phyloP scores from a whole-genome alignment of 2,329 filamentous ascomycete species.

The Epichloe aotearoae region DNA sequence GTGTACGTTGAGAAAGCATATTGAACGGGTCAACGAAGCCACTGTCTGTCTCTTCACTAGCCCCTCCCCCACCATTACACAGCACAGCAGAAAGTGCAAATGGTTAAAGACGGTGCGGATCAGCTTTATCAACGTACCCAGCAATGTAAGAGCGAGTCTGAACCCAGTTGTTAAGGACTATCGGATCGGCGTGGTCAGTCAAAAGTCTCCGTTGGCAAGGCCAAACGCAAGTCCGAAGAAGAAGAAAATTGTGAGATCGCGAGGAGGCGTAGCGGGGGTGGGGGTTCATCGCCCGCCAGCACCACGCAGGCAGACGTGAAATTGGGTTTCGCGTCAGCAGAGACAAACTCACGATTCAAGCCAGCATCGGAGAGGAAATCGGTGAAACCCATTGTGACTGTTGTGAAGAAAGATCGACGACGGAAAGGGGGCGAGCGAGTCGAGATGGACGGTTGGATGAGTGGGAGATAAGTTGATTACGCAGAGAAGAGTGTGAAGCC shows the following conservation, averaged over 20 bases:
- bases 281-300: neutral
- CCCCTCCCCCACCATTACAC: neutral
- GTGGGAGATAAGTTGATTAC: neutral
- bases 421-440: neutral
- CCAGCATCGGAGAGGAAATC: slow-evolving; percentile 52
- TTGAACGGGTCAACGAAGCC: neutral
- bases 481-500: neutral
- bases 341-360: slow-evolving; percentile 22
- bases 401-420: neutral
- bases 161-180: slow-evolving; percentile 57
- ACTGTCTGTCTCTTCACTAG: neutral
- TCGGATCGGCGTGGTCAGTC: slow-evolving; percentile 4
- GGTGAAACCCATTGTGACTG: slow-evolving; percentile 48
- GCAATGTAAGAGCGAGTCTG: slow-evolving; percentile 63
- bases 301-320: neutral
- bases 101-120: neutral
- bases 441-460: neutral
- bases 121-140: slow-evolving; percentile 45
- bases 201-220: neutral
- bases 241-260: neutral
- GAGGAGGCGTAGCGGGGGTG: neutral
- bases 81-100: neutral
- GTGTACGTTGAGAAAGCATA: neutral
- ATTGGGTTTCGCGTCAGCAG: neutral
- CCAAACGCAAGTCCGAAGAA: neutral